Percentiles rank a stretch among this genome's conserved stretches.
Conservation (phyloP, 768 basidiomycete genomes). For the Lepiota brunneoincarnata region DNA sequence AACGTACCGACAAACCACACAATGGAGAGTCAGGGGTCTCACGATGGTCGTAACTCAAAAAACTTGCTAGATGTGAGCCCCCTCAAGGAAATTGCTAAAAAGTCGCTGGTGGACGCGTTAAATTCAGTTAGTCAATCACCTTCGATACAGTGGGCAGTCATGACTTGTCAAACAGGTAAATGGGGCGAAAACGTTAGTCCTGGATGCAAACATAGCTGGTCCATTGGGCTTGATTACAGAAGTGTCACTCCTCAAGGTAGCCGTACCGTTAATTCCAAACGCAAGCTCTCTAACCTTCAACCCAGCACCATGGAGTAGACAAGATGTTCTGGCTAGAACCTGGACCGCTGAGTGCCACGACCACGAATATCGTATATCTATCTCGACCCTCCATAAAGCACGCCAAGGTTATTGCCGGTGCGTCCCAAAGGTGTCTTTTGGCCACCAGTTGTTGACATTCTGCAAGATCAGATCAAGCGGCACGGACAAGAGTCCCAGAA, state of each 20-base stretch:
- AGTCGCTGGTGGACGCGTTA: slow-evolving; percentile 78
- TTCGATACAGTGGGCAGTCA: slow-evolving; percentile 4
- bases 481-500: slow-evolving; percentile 70
- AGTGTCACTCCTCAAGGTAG: slow-evolving; percentile 87
- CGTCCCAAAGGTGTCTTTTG: slow-evolving; percentile 25
- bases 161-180: slow-evolving; percentile 55
- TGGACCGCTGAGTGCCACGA: slow-evolving; percentile 78
- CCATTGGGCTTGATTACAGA: slow-evolving; percentile 95
- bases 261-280: not conserved
- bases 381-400: slow-evolving; percentile 84
- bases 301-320: slow-evolving; percentile 95
- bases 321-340: slow-evolving; percentile 99
- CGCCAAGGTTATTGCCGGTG: slow-evolving; percentile 90
- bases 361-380: slow-evolving; percentile 90
- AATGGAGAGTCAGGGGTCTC: slow-evolving; percentile 4
- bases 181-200: slow-evolving; percentile 95
- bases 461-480: slow-evolving; percentile 86
- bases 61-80: slow-evolving; percentile 56
- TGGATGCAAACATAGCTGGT: slow-evolving; percentile 84
- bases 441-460: slow-evolving; percentile 23
- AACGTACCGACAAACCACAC: slow-evolving; percentile 14
- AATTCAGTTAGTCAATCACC: slow-evolving; percentile 59
- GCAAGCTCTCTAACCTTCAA: not conserved
- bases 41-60: slow-evolving; percentile 8
- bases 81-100: slow-evolving; percentile 76